Evolutionary conservation across 331 rosid species (phyloP).

Genomic region (Stylosanthes scabra): DNA sequence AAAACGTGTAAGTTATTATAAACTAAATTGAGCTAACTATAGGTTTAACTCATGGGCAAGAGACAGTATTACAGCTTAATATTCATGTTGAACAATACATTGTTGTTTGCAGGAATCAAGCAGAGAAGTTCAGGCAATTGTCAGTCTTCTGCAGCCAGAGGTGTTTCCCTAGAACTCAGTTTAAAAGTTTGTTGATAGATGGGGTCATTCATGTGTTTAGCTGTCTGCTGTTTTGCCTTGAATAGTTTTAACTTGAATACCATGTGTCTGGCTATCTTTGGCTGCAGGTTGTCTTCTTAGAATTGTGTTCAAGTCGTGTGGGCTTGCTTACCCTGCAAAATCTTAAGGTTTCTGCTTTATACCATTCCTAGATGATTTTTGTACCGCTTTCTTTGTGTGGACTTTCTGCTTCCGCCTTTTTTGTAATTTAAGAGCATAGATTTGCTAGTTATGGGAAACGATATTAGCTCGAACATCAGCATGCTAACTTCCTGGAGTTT

Average conservation of each 20-base stretch:
- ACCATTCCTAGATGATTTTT: slow-evolving; percentile 7
- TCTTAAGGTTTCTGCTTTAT: slow-evolving; percentile 61
- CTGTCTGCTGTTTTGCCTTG: slow-evolving; percentile 40
- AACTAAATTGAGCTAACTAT: neutral
- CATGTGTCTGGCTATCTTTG: slow-evolving; percentile 38
- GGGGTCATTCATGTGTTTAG: slow-evolving; percentile 38
- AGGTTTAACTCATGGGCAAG: slow-evolving; percentile 3
- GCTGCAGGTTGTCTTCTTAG: slow-evolving; percentile 87
- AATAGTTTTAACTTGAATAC: slow-evolving; percentile 17
- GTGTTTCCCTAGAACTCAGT: slow-evolving; percentile 48
- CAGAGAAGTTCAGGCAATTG: slow-evolving; percentile 85
- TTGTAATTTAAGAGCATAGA: slow-evolving; percentile 3
- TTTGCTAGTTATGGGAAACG: neutral
- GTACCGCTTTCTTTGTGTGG: slow-evolving; percentile 32
- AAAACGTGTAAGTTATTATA: too few species aligned
- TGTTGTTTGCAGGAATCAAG: slow-evolving; percentile 79
- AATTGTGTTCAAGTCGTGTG: slow-evolving; percentile 83
- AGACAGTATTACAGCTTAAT: neutral
- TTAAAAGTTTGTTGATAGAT: slow-evolving; percentile 31
- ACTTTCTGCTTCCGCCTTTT: neutral
- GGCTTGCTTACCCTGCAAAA: slow-evolving; percentile 79
- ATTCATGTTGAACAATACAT: slow-evolving; percentile 23
- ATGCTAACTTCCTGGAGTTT: slow-evolving; percentile 31
- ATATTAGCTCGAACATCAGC: neutral
- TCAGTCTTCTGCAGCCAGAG: slow-evolving; percentile 84